Evolutionary conservation across 768 basidiomycete species (phyloP), one percentile per base, ranked within the genome.

Genomic region (Boletales sp.): DNA sequence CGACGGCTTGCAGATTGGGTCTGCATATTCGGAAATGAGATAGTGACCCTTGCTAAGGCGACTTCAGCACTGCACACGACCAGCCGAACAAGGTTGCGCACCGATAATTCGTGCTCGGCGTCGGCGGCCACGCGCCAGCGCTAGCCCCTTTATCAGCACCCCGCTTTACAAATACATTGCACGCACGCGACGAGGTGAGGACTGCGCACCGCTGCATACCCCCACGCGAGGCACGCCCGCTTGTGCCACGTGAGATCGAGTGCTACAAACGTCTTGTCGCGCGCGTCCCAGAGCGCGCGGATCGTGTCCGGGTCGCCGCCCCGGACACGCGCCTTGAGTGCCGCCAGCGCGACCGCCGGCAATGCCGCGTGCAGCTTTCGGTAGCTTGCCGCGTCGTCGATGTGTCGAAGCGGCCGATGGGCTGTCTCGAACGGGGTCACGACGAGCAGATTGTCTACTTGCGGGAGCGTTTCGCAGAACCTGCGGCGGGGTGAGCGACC

Each of bases 241-340:
- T 91, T 90, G 33, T 78, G 83, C 74, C 80, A 83, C 61, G 88
- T 84, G 57, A 90, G 90, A 54, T 85, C 81, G 9, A 92, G 68
- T 0, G 86, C 79, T 44, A 92, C 62, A 64, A 86, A 92, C 0
- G 86, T 87, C 69, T 86, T 87, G 56, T 90, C 84, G 47, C 70
- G 75, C 53, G 70, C 72, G 11, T 76, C 76, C 89, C 89, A 92
- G 2, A 92, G 68, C 47, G 83, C 78, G 21, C 72, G 72, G 36
- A 90, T 77, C 8, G 83, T 76, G 36, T 73, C 78, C 0, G 82
- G 80, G 50, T 90, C 84, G 2, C 90, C 89, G 9, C 72, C 67
- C 31, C 82, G 75, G 21, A 90, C 74, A 35, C 86, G 83, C 3
- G 73, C 51, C 57, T 86, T 89, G 35, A 82, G 69, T 3, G 88